Conservation (phyloP, 495 filamentous ascomycete species). For the Polyplosphaeria fusca region DNA sequence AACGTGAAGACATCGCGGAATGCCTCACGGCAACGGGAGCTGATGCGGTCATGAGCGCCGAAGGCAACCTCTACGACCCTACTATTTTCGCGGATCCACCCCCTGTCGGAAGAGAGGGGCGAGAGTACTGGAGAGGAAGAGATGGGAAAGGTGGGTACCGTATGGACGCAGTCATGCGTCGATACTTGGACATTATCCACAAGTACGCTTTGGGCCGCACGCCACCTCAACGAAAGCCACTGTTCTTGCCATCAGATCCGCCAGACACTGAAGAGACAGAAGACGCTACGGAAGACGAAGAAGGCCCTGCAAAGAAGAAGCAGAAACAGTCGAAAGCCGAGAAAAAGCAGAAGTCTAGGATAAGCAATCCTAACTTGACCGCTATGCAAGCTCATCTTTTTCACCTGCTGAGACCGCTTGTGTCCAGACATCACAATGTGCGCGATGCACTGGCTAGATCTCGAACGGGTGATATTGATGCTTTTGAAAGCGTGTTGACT, state of each 20-base stretch:
- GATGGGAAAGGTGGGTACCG: slow-evolving; percentile 83
- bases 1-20: slow-evolving; percentile 70
- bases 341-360: slow-evolving; percentile 46
- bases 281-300: slow-evolving; percentile 31
- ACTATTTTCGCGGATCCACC: slow-evolving; percentile 75
- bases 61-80: slow-evolving; percentile 89
- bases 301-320: slow-evolving; percentile 64
- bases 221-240: slow-evolving; percentile 61
- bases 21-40: slow-evolving; percentile 84
- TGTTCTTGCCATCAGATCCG: slow-evolving; percentile 72
- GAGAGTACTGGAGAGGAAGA: slow-evolving; percentile 80
- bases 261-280: slow-evolving; percentile 49
- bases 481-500: slow-evolving; percentile 67
- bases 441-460: slow-evolving; percentile 72
- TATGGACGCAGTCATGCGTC: slow-evolving; percentile 78
- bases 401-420: slow-evolving; percentile 78
- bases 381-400: slow-evolving; percentile 91
- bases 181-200: slow-evolving; percentile 88
- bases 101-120: slow-evolving; percentile 57
- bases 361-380: slow-evolving; percentile 74
- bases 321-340: slow-evolving; percentile 44
- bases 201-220: slow-evolving; percentile 62
- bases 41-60: slow-evolving; percentile 93
- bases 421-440: slow-evolving; percentile 72
- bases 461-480: slow-evolving; percentile 60